Base-by-base conservation (phyloP, 1,139 yeast genomes). In the Arxiozyma heterogenica region DNA sequence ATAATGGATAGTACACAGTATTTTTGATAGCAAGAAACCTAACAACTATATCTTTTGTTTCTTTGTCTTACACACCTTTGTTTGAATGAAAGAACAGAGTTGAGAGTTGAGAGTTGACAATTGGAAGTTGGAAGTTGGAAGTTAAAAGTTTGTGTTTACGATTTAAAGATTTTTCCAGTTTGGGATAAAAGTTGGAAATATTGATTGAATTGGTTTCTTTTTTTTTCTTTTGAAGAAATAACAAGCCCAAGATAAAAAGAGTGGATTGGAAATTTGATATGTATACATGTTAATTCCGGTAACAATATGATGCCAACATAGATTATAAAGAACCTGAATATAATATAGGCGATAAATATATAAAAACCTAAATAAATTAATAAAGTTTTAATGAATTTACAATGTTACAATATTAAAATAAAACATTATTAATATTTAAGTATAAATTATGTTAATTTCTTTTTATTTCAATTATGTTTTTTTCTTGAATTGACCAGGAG, bases 401-500 rank as follows among this genome's bases (percentile, higher is more conserved):
- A 34, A 4, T 12, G 4, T 15, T 34, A 12, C 4, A 34, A 6
- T 15, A 12, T 11, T 12, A 34, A 15, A 15, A 34, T 34, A 34
- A 34, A 34, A 12, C 15, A 12, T 11, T 34, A 34, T 15, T 15
- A 34, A 15, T 12, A 34, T 34, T 15, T 34, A 34, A 12, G 39
- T 11, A 15, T 4, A 34, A 6, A 34, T 11, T 34, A 34, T 34
- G 8, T 34, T 34, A n/a, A 15, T 3, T 34, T 34, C 8, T 34
- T 34, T 34, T 34, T 34, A 49, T 27, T 21, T 22, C 46, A 7
- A 11, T 44, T 34, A 49, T 27, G 22, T 8, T 22, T 44, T 53
- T 48, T 73, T 78, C 64, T 93, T 93, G 71, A 79, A 93, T 64
- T 85, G 83, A 1, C 95, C 91, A 0, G 98, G 98, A 4, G 95